phyloP scores from a whole-genome alignment of 371 early-diverging fungal genomes.

The Actinomucor elegans region DNA sequence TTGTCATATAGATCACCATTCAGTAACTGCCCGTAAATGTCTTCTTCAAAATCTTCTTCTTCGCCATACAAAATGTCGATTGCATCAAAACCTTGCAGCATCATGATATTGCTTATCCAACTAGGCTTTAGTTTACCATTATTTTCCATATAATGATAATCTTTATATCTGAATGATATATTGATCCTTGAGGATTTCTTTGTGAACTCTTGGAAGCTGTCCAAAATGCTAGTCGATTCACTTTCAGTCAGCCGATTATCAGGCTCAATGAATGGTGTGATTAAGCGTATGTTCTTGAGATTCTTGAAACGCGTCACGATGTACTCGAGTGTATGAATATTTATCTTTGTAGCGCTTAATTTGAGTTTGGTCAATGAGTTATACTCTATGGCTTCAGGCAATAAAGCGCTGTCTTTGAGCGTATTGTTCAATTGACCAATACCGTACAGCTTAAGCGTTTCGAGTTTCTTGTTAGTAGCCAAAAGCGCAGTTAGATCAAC shows the following conservation, averaged over 20 bases:
- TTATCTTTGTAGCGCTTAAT: neutral
- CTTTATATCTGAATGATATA: neutral
- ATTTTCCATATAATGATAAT: neutral
- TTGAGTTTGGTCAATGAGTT: conserved; percentile 1
- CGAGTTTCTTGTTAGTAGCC: neutral
- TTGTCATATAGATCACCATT: too few relatives aligned
- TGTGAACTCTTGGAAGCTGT: neutral
- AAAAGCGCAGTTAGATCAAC: neutral
- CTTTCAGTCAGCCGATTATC: neutral
- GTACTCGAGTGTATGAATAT: neutral
- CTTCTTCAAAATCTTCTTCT: too few relatives aligned
- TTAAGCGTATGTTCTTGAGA: neutral
- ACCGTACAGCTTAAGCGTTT: neutral
- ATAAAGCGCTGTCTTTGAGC: neutral
- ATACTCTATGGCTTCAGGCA: neutral
- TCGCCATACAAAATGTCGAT: too few relatives aligned
- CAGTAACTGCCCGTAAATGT: too few relatives aligned
- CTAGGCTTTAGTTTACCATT: neutral
- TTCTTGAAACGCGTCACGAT: neutral
- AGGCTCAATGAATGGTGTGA: neutral
- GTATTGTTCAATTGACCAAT: conserved; percentile 1
- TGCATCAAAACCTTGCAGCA: too few relatives aligned
- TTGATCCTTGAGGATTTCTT: neutral
- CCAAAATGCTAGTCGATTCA: neutral
- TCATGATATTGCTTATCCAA: too few relatives aligned